Evolutionary conservation across 306 rosid species (phyloP), one percentile per base, ranked within the genome.

Genomic region (Glycyrrhiza uralensis): DNA sequence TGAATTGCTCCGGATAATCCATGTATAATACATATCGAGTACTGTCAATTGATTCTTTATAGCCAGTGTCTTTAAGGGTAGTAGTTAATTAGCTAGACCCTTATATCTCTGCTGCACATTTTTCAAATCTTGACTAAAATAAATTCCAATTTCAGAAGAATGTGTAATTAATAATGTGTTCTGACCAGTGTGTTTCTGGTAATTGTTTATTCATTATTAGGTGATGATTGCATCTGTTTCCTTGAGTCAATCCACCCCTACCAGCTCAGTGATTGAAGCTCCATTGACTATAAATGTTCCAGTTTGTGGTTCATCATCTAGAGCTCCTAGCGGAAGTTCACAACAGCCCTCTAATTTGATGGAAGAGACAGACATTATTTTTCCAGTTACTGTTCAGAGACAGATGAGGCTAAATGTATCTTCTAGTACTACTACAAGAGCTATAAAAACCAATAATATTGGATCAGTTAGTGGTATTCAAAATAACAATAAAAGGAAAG

Each of bases 301-400:
- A 46, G 55, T 44, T 61, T 46, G 69, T 54, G 76, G 4, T 69
- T 75, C 85, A 66, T 60, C 74, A 66, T 60, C 74, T 13, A 41
- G 71, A 38, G 30, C 32, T 68, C 17, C 67, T 76, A 54, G 59
- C 5, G 84, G 80, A 66, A 73, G 59, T 77, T 74, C 60, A 32
- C 80, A 86, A 32, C 80, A 86, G 45, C 69, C 86, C 5, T 57
- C 77, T 35, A 64, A 74, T 77, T 83, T 74, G 14, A 52, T 50
- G 24, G 72, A 76, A 84, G 87, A 85, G 55, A n/a, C 29, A 32
- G 65, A 36, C 55, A 75, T 90, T 65, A 72, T 70, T 7, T 83
- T 88, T 81, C 93, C 96, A 0, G 89, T 93, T 60, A 81, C 87
- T 67, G 85, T 90, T 72, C 86, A 79, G 80, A 86, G 83, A 79